Base-by-base conservation (phyloP, 257 asterid genomes). In the Penstemon davidsonii region DNA sequence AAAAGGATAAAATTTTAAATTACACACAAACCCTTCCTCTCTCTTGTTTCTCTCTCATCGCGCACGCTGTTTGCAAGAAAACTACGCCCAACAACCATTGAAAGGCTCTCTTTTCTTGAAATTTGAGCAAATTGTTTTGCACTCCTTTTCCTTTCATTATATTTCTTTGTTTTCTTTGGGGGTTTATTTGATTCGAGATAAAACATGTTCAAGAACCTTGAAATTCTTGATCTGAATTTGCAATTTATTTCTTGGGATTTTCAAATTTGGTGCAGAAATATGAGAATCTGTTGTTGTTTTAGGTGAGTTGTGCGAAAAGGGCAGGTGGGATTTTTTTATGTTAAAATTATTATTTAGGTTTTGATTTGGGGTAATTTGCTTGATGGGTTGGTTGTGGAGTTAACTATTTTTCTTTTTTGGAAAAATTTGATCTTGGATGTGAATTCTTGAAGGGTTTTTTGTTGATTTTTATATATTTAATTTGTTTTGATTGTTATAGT, bases 61-160 rank as follows among this genome's bases (percentile, higher is more conserved):
- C 66, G 71, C 80, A 82, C 79, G 68, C 77, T 64, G 74, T 77
- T 76, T 62, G 75, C 78, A 67, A 82, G 84, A 80, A 78, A 59
- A 78, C 80, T 68, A 78, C 83, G 41, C 82, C 76, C 73, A 62
- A 68, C 86, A 62, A 68, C 78, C 64, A 57, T 62, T 66, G 72
- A 71, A 75, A 78, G 74, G 72, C 76, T 38, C 80, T 73, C 82
- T 55, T 77, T 62, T 74, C 85, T 61, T 70, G 61, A 45, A 44
- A 52, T 61, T 19, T 55, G 36, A 62, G 85, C 85, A 75, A 61
- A 52, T 74, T 45, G 33, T 71, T 67, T 66, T 36, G 61, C 69
- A 15, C 53, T 42, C 45, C 36, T 47, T 70, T 56, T 18, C 45
- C 3, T 65, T 13, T 44, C 4, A 3, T 60, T 37, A 37, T 55